Conservation (phyloP, 306 rosid species). For the Cucumis cinereus region DNA sequence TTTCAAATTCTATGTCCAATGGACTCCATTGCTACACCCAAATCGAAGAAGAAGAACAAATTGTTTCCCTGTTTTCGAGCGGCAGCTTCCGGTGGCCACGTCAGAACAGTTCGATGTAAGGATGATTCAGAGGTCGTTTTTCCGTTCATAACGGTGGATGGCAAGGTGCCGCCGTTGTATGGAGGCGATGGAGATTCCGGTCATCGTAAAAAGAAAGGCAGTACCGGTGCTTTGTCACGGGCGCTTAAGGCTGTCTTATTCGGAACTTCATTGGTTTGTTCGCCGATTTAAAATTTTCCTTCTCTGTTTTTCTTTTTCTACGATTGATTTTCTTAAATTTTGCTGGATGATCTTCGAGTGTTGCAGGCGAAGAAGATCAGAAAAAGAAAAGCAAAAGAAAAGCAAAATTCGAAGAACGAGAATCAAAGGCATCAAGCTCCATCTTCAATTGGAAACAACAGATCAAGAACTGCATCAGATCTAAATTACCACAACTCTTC, state of each 20-base stretch:
- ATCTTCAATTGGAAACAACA: neutral
- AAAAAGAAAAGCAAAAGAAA: neutral
- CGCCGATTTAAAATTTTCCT: neutral
- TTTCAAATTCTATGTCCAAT: neutral
- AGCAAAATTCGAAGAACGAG: neutral
- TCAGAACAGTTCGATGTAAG: neutral
- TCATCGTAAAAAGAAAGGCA: neutral
- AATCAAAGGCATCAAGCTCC: neutral
- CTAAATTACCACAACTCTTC: neutral
- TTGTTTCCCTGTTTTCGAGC: neutral
- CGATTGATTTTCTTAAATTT: neutral
- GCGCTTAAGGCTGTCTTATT: neutral
- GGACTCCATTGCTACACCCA: neutral
- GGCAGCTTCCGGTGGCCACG: neutral
- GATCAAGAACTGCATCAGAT: neutral
- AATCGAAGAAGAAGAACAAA: neutral
- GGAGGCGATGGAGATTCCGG: neutral
- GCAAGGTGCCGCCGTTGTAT: neutral
- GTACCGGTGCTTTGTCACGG: neutral
- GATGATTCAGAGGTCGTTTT: neutral
- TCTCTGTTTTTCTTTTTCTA: neutral
- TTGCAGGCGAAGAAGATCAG: constrained; percentile 1
- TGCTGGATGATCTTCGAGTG: neutral
- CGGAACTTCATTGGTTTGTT: constrained; percentile 2
- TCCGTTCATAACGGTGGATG: neutral